Percentiles rank a stretch among this genome's conserved stretches.
phyloP scores from a whole-genome alignment of 176 grass and related monocot genomes.

The Aegilops tauschii region DNA sequence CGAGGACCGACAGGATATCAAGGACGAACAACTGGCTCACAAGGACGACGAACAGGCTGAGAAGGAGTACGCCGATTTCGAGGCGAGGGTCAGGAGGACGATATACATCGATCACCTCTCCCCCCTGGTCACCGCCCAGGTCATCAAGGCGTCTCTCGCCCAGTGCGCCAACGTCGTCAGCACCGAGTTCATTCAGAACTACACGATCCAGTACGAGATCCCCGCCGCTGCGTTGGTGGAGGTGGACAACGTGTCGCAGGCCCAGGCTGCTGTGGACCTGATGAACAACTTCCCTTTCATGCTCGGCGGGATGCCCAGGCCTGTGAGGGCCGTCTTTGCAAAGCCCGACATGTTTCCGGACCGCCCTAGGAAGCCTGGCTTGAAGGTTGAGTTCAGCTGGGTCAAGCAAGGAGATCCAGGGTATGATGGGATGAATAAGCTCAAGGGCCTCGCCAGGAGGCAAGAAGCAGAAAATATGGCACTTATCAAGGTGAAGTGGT shows the following conservation, averaged over 20 bases:
- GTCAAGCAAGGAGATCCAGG: slow-evolving; percentile 35
- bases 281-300: slow-evolving; percentile 67
- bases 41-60: slow-evolving; percentile 32
- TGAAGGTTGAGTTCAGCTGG: slow-evolving; percentile 44
- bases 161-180: slow-evolving; percentile 51
- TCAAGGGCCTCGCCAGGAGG: slow-evolving; percentile 37
- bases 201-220: slow-evolving; percentile 52
- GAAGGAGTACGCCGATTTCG: slow-evolving; percentile 50
- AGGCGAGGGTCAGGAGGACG: slow-evolving; percentile 47
- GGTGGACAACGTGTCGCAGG: slow-evolving; percentile 34
- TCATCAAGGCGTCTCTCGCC: slow-evolving; percentile 56
- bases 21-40: too few species aligned
- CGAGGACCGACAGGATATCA: background rate
- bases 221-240: slow-evolving; percentile 48
- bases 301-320: slow-evolving; percentile 60
- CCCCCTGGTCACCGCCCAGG: slow-evolving; percentile 34
- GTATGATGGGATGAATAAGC: slow-evolving; percentile 29
- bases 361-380: slow-evolving; percentile 43
- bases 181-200: slow-evolving; percentile 63
- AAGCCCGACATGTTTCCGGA: slow-evolving; percentile 49
- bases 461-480: slow-evolving; percentile 56
- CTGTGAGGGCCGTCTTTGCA: slow-evolving; percentile 37
- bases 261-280: slow-evolving; percentile 33
- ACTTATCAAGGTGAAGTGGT: slow-evolving; percentile 49
- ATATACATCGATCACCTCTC: slow-evolving; percentile 63